Percentiles rank a stretch among this genome's conserved stretches.
phyloP scores from a whole-genome alignment of 192 early-diverging fungal genomes.

The Coemansia aciculifera region DNA sequence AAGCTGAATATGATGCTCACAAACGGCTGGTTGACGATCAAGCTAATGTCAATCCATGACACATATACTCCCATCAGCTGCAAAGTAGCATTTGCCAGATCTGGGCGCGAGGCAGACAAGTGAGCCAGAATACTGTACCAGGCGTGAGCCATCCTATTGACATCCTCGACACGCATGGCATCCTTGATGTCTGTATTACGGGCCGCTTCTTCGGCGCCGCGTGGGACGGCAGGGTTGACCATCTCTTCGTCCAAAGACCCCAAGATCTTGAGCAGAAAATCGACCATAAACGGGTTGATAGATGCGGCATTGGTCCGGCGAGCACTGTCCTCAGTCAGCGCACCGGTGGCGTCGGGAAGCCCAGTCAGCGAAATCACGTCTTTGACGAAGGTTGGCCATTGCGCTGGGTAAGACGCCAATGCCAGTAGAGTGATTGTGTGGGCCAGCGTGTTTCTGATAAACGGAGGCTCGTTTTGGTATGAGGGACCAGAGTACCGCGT shows the following conservation, averaged over 20 bases:
- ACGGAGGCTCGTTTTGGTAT: slow-evolving; percentile 46
- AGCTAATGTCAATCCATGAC: slow-evolving; percentile 93
- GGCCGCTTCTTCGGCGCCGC: slow-evolving; percentile 63
- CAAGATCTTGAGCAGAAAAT: slow-evolving; percentile 78
- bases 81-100: slow-evolving; percentile 67
- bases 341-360: slow-evolving; percentile 47
- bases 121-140: slow-evolving; percentile 78
- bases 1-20: slow-evolving; percentile 75
- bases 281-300: slow-evolving; percentile 53
- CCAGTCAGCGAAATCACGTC: slow-evolving; percentile 73
- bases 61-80: slow-evolving; percentile 84
- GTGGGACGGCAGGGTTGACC: slow-evolving; percentile 68
- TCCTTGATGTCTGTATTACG: slow-evolving; percentile 89
- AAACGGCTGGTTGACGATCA: slow-evolving; percentile 82
- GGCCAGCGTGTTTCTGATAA: slow-evolving; percentile 81
- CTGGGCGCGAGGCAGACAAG: slow-evolving; percentile 54
- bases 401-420: slow-evolving; percentile 75
- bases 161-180: slow-evolving; percentile 79
- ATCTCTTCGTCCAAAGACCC: slow-evolving; percentile 87
- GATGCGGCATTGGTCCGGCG: slow-evolving; percentile 56
- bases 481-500: slow-evolving; percentile 36
- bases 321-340: slow-evolving; percentile 45
- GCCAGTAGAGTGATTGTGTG: slow-evolving; percentile 80
- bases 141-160: slow-evolving; percentile 65
- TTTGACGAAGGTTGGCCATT: slow-evolving; percentile 87